Conservation (phyloP, 116 monocot genomes). For the Phalaenopsis hybrid region DNA sequence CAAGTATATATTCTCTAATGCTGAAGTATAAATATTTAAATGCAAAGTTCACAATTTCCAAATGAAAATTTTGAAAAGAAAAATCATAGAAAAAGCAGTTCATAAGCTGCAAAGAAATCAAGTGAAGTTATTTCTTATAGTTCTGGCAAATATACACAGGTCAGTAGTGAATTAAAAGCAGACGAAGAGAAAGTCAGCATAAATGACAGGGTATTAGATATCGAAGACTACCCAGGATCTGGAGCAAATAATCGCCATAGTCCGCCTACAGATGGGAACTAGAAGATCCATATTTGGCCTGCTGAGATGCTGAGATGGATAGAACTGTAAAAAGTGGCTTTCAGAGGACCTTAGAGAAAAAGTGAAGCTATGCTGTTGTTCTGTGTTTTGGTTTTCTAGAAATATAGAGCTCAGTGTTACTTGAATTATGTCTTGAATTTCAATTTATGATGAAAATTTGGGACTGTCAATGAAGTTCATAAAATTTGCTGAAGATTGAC, state of each 20-base stretch:
- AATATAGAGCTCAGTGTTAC: no score
- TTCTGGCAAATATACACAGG: not conserved
- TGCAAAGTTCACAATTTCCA: no score
- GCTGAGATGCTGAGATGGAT: not conserved
- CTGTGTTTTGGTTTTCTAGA: no score
- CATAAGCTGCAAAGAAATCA: not conserved
- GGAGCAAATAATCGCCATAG: conserved; percentile 8
- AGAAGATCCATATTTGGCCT: not conserved
- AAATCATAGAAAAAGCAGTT: not conserved
- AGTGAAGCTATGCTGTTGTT: not conserved
- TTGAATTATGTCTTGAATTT: no score
- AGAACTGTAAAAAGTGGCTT: not conserved
- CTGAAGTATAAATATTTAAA: no score
- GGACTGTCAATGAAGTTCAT: no score
- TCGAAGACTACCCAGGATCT: conserved; percentile 7
- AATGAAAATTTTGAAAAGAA: no score
- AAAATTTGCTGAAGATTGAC: no score
- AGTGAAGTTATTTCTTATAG: not conserved
- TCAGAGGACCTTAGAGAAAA: not conserved
- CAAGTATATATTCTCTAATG: no score
- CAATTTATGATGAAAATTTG: no score
- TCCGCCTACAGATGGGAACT: conserved; percentile 3
- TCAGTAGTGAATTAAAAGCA: not conserved
- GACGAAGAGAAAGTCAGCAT: not conserved
- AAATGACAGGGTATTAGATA: not conserved